Percentiles rank a stretch among this genome's conserved stretches.
phyloP scores from a whole-genome alignment of 2,329 filamentous ascomycete genomes.

The Xylariales sp. region DNA sequence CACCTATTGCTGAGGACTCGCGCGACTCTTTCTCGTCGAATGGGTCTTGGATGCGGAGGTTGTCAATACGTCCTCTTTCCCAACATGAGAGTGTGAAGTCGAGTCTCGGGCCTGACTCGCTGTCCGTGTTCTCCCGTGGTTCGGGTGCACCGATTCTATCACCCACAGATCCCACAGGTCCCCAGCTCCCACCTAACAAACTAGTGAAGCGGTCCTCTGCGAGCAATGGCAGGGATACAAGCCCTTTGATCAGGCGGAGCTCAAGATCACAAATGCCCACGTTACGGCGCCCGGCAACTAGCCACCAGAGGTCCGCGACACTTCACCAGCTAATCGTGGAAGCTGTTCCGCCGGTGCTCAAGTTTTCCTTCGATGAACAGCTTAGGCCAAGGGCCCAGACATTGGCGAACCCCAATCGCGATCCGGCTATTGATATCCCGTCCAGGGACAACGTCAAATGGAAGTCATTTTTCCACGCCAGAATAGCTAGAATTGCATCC shows the following conservation, averaged over 20 bases:
- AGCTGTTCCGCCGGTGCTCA: conserved; percentile 18
- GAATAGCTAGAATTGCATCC: conserved; percentile 19
- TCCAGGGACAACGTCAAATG: conserved; percentile 30
- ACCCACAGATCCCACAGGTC: conserved; percentile 31
- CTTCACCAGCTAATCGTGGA: conserved; percentile 46
- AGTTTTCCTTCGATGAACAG: conserved; percentile 26
- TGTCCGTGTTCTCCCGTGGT: conserved; percentile 62
- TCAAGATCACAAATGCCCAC: conserved; percentile 59
- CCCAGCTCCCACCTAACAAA: conserved; percentile 62
- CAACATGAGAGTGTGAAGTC: conserved; percentile 61
- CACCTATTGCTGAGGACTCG: conserved; percentile 37
- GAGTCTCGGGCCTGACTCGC: conserved; percentile 60
- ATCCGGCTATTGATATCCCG: conserved; percentile 9
- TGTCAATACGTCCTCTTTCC: conserved; percentile 62
- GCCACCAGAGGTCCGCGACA: conserved; percentile 71
- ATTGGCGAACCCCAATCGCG: conserved; percentile 14
- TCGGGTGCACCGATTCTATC: conserved; percentile 62
- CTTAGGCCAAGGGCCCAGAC: conserved; percentile 29
- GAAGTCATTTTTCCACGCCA: conserved; percentile 55
- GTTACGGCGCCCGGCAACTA: conserved; percentile 70
- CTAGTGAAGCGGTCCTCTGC: conserved; percentile 69
- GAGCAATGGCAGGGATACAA: conserved; percentile 39
- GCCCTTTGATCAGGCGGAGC: conserved; percentile 39
- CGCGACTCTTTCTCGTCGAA: conserved; percentile 57
- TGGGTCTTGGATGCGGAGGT: conserved; percentile 67